These are phyloP conservation scores for Neurospora sublineolata DNA, from an alignment of 495 filamentous ascomycete genomes.

Conservation along the genomic window DNA sequence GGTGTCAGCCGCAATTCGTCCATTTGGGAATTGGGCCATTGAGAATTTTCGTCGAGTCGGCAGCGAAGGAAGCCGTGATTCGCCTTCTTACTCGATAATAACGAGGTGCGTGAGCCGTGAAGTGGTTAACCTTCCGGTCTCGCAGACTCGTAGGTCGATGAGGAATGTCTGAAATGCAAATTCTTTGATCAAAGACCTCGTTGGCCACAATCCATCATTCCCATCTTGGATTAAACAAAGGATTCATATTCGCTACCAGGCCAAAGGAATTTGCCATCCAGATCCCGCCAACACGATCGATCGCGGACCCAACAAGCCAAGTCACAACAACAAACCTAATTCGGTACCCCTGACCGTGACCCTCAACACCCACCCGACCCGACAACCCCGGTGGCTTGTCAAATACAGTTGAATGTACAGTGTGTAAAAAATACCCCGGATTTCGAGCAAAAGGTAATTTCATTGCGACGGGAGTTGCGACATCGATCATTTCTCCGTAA, in stretches of 20 bases:
- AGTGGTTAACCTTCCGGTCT: not conserved
- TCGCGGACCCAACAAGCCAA: not conserved
- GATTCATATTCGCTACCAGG: not conserved
- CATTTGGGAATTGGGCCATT: not conserved
- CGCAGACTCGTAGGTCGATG: not conserved
- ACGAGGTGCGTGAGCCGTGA: not conserved
- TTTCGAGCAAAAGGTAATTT: not conserved
- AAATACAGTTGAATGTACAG: not conserved
- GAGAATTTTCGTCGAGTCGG: not conserved
- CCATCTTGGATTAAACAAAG: not conserved
- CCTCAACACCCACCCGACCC: not conserved
- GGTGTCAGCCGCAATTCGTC: not conserved
- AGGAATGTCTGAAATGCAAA: not conserved
- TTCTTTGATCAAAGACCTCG: not conserved
- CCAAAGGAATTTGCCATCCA: not conserved
- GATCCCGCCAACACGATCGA: not conserved
- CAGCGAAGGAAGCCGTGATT: not conserved
- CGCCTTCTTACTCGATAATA: not conserved
- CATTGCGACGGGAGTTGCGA: not conserved
- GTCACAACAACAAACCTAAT: not conserved
- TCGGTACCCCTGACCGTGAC: not conserved
- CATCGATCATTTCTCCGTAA: not conserved
- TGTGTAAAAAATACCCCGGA: not conserved
- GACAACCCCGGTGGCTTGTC: not conserved
- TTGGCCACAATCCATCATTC: not conserved